These are phyloP conservation scores for Arthrobotrys megalospora DNA, from an alignment of 2,329 filamentous ascomycete genomes.

Conservation along the genomic window DNA sequence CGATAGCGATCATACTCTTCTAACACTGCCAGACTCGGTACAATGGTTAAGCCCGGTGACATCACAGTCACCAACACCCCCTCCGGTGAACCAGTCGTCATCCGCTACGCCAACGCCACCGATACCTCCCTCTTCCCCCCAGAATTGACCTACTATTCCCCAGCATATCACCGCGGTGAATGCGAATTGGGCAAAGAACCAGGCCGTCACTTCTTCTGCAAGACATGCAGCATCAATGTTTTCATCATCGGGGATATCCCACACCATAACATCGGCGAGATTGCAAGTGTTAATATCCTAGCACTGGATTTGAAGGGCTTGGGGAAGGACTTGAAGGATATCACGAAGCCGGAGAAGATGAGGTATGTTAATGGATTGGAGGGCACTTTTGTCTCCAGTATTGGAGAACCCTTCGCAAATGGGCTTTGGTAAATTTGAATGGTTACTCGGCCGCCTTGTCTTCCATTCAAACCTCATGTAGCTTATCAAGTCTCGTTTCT, in stretches of 20 bases:
- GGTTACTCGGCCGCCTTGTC: neutral
- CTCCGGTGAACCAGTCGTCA: constrained; percentile 34
- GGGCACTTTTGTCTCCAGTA: neutral
- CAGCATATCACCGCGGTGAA: constrained; percentile 33
- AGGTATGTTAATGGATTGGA: constrained; percentile 37
- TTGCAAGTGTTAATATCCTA: constrained; percentile 22
- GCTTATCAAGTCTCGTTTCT: neutral
- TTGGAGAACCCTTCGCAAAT: constrained; percentile 33
- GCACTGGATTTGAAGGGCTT: constrained; percentile 47
- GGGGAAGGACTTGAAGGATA: constrained; percentile 44
- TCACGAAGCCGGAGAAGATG: constrained; percentile 36
- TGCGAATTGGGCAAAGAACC: constrained; percentile 27
- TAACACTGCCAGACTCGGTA: constrained; percentile 30
- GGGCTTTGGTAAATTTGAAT: constrained; percentile 38
- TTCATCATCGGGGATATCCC: constrained; percentile 51
- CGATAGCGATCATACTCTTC: neutral
- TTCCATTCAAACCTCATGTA: neutral
- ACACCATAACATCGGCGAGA: constrained; percentile 30
- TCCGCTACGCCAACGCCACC: constrained; percentile 39
- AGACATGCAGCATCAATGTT: constrained; percentile 42
- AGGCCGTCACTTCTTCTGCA: constrained; percentile 53
- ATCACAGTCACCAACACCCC: constrained; percentile 51
- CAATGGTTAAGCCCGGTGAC: constrained; percentile 29
- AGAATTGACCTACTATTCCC: constrained; percentile 46
- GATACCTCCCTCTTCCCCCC: constrained; percentile 47